Evolutionary conservation across 306 rosid species (phyloP), one percentile per base, ranked within the genome.

Genomic region (Macrotyloma uniflorum): DNA sequence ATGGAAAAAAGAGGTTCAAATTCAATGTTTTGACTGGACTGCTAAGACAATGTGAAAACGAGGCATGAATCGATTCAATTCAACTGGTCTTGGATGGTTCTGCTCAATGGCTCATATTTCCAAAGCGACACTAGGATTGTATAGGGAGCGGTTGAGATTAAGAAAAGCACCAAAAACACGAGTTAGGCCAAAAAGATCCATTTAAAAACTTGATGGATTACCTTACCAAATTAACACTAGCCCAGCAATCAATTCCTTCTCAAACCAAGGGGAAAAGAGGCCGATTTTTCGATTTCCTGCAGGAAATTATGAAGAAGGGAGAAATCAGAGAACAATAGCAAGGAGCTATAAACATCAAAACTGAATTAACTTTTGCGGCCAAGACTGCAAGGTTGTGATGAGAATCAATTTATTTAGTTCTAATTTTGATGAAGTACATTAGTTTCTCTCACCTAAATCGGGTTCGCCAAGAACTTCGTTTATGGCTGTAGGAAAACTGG

Each of bases 381-480:
- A 69, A 5, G 36, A 13, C 12, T 65, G 57, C 57, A 26, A 32
- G 42, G 76, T 63, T 83, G 74, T 12, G 24, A 62, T 50, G 42
- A 53, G 24, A 82, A 40, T 46, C 22, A 5, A n/a, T 18, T 53
- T 46, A 59, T 46, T 38, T 1, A 13, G 79, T 80, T 80, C 72
- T 62, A 75, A 88, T 83, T 91, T 82, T 72, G 72, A 14, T 63
- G n/a, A 74, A 58, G 33, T 55, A 77, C 46, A 72, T 53, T 5
- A 40, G 58, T 70, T 38, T 66, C 80, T 75, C 83, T 87, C 85
- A 91, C 97, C 97, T 85, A 65, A 65, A 78, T 78, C 76, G 14
- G 85, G 75, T 88, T 72, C 78, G n/a, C 71, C 82, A 57, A 38
- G 11, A 65, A 38, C 70, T 64, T 16, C 18, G 33, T 51, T 20